Percentiles rank a stretch among this genome's conserved stretches.
Evolutionary conservation across 192 early-diverging fungal species (phyloP).

Genomic region (Piromyces sp.): DNA sequence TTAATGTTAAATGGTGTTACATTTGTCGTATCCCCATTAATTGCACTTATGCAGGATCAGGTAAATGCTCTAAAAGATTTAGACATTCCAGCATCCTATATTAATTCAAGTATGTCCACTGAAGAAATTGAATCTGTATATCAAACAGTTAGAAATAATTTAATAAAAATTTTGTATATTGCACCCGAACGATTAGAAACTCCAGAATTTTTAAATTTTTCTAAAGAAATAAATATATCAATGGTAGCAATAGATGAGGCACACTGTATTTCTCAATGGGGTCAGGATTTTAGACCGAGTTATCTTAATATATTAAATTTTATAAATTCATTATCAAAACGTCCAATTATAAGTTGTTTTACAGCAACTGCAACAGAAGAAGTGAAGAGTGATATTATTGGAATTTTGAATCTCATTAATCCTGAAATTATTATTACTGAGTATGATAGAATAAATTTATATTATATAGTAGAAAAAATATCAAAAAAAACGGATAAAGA

Average conservation of each 20-base stretch:
- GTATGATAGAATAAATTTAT: slow-evolving; percentile 40
- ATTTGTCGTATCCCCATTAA: slow-evolving; percentile 28
- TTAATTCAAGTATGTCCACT: slow-evolving; percentile 4
- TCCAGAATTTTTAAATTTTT: background rate
- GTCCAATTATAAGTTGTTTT: slow-evolving; percentile 51
- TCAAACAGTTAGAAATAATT: background rate
- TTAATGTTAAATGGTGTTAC: slow-evolving; percentile 17
- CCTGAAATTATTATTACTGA: slow-evolving; percentile 17
- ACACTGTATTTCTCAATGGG: slow-evolving; percentile 28
- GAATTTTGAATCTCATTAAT: slow-evolving; percentile 1
- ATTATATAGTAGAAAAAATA: slow-evolving; percentile 35
- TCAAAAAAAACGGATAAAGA: slow-evolving; percentile 16
- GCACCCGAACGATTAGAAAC: slow-evolving; percentile 19
- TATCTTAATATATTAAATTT: slow-evolving; percentile 23
- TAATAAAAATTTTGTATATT: slow-evolving; percentile 18
- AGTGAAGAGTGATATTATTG: background rate
- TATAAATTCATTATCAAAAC: slow-evolving; percentile 31
- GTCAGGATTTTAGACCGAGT: slow-evolving; percentile 36
- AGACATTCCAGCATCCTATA: slow-evolving; percentile 8
- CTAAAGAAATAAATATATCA: slow-evolving; percentile 8
- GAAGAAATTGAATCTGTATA: background rate
- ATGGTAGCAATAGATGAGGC: slow-evolving; percentile 32
- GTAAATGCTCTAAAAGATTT: slow-evolving; percentile 17
- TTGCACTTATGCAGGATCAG: slow-evolving; percentile 33
- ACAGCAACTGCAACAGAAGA: slow-evolving; percentile 37